Evolutionary conservation across 2,329 filamentous ascomycete genomes (phyloP).

Genomic region (Aspergillus melleus): DNA sequence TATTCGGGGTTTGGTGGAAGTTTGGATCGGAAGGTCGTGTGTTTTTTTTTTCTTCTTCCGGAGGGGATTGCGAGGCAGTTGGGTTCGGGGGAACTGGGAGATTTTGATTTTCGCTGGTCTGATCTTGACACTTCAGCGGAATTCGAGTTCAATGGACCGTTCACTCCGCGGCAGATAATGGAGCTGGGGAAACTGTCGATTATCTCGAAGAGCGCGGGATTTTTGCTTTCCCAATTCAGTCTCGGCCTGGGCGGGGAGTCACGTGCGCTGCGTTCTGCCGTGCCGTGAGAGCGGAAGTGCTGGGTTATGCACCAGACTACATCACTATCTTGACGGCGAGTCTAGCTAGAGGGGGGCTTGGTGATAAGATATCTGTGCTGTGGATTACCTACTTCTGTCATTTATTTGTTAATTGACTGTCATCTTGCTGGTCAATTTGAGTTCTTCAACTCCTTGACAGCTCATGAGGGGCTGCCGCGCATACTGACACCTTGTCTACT

Average conservation of each 20-base stretch:
- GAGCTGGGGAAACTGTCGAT: background rate
- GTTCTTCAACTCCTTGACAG: no score
- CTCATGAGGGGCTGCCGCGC: no score
- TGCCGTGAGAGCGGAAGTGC: background rate
- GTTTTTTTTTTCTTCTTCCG: background rate
- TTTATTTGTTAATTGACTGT: no score
- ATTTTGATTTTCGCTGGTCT: background rate
- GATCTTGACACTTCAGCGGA: background rate
- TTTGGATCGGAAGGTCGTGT: background rate
- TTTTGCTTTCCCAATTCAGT: conserved; percentile 18
- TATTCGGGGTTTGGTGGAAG: background rate
- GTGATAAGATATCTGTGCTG: no score
- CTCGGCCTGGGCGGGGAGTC: conserved; percentile 30
- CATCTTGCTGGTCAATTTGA: no score
- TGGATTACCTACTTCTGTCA: no score
- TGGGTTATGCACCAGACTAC: background rate
- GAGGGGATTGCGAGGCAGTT: background rate
- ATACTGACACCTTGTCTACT: no score
- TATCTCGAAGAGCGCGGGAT: conserved; percentile 9
- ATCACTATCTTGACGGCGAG: background rate
- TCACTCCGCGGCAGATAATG: background rate
- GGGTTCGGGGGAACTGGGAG: background rate
- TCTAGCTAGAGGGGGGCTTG: background rate
- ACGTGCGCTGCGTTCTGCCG: conserved; percentile 29
- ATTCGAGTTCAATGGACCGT: background rate